Percentiles rank a stretch among this genome's conserved stretches.
Conservation (phyloP, 2,329 filamentous ascomycete genomes). For the Ophiostoma quercus region DNA sequence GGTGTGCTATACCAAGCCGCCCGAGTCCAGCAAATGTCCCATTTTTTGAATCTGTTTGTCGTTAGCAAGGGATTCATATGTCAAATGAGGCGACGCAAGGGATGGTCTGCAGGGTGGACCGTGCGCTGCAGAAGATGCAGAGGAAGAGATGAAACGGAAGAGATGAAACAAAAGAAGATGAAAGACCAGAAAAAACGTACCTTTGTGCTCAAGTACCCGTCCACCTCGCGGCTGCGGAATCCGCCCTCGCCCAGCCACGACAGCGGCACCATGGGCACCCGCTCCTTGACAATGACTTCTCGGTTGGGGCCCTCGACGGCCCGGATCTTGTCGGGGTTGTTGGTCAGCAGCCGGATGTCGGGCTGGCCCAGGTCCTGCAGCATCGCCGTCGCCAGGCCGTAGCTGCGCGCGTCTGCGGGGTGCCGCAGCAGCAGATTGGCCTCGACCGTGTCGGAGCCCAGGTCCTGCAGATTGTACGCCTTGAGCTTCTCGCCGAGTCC, state of each 20-base stretch:
- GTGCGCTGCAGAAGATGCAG: background rate
- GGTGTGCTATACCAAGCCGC: conserved; percentile 18
- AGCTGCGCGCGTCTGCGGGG: conserved; percentile 89
- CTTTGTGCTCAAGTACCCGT: conserved; percentile 93
- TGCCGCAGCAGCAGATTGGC: conserved; percentile 87
- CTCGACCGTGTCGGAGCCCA: conserved; percentile 96
- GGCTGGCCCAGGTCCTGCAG: conserved; percentile 74
- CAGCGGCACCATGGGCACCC: conserved; percentile 91
- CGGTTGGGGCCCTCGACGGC: conserved; percentile 88
- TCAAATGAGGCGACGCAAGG: background rate
- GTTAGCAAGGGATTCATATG: conserved; percentile 2
- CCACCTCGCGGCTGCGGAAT: conserved; percentile 80
- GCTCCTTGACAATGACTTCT: conserved; percentile 80
- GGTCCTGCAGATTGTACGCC: conserved; percentile 94
- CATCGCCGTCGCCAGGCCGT: conserved; percentile 95
- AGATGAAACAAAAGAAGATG: background rate
- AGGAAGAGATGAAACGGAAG: background rate
- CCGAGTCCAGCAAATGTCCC: conserved; percentile 68
- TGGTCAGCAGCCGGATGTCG: conserved; percentile 80
- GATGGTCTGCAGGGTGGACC: background rate
- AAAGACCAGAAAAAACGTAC: conserved; percentile 43
- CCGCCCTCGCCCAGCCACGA: conserved; percentile 85
- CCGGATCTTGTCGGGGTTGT: conserved; percentile 94
- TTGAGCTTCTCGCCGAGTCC: conserved; percentile 93
- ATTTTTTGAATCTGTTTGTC: conserved; percentile 69